phyloP scores from a whole-genome alignment of 169 alveolate genomes.

The Plasmodium malariae region DNA sequence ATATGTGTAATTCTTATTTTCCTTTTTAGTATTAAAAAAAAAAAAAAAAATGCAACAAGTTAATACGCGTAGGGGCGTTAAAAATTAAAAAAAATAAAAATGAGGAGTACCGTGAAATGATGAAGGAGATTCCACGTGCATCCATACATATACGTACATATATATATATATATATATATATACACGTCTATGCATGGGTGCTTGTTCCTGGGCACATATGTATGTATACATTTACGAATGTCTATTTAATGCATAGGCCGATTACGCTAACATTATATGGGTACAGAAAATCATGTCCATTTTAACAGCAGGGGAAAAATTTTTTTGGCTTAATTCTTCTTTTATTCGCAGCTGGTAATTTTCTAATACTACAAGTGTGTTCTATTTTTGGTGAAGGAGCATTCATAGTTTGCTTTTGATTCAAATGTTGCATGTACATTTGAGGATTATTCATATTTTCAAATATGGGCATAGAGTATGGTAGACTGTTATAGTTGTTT shows the following conservation, averaged over 20 bases:
- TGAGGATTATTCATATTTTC: conserved; percentile 77
- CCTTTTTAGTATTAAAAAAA: no score
- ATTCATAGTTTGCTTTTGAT: conserved; percentile 26
- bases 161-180: no score
- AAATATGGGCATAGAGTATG: conserved; percentile 62
- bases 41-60: not conserved
- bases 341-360: conserved; percentile 51
- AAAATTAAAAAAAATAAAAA: not conserved
- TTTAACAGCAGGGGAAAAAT: conserved; percentile 72
- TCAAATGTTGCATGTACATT: conserved; percentile 71
- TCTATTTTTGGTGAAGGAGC: conserved; percentile 26
- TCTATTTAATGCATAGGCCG: no score
- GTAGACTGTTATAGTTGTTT: conserved; percentile 37
- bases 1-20: no score
- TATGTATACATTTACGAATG: no score
- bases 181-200: no score
- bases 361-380: conserved; percentile 32
- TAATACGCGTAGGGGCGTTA: not conserved
- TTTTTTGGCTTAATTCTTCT: conserved; percentile 68
- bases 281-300: no score
- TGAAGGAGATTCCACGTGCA: not conserved
- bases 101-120: not conserved
- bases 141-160: conserved; percentile 4
- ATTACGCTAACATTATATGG: no score
- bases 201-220: no score